Evolutionary conservation across 306 rosid species (phyloP).

Genomic region (Elaeagnus macrophylla): DNA sequence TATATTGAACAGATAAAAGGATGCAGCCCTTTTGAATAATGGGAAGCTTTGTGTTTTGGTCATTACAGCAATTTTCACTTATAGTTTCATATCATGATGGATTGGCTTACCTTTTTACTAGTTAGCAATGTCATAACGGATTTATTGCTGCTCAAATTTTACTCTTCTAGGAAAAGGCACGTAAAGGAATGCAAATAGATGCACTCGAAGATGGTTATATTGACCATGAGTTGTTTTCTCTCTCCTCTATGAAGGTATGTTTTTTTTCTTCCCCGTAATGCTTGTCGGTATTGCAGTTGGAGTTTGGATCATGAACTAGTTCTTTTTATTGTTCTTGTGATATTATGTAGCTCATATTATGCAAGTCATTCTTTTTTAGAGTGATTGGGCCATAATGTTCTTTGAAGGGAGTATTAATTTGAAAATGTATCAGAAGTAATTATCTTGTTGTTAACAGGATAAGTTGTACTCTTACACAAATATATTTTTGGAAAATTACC

Average conservation of each 20-base stretch:
- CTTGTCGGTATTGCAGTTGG: neutral
- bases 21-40: neutral
- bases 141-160: conserved; percentile 14
- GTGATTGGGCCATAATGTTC: too few relatives aligned
- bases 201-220: conserved; percentile 65
- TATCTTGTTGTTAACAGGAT: too few relatives aligned
- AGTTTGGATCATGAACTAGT: too few relatives aligned
- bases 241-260: conserved; percentile 80
- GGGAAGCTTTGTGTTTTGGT: neutral
- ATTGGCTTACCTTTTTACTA: neutral
- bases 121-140: conserved; percentile 6
- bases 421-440: too few relatives aligned
- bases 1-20: neutral
- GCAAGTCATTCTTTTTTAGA: too few relatives aligned
- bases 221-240: conserved; percentile 74
- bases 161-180: conserved; percentile 59
- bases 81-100: neutral
- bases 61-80: neutral
- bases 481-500: too few relatives aligned
- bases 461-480: too few relatives aligned
- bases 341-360: too few relatives aligned
- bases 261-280: neutral
- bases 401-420: too few relatives aligned
- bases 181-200: conserved; percentile 81
- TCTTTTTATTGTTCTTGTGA: too few relatives aligned